Evolutionary conservation across 2,329 filamentous ascomycete genomes (phyloP), one percentile per base, ranked within the genome.

Genomic region (Coleophoma crateriformis): DNA sequence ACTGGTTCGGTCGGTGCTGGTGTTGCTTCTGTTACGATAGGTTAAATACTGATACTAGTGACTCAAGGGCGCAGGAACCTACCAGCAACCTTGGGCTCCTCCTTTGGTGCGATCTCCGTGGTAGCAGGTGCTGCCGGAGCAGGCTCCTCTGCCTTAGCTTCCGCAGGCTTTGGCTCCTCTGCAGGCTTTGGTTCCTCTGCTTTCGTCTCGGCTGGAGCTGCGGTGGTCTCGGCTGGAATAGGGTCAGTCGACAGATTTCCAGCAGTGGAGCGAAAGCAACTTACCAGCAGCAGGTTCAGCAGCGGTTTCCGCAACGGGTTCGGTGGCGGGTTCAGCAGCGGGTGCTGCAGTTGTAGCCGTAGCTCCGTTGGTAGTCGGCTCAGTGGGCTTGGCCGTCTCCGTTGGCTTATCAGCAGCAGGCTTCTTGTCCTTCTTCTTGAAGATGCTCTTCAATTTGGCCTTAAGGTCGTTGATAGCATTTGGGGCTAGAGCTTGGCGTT

Each of bases 381-480:
- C 35, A 38, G 35, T 8, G 12, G 35, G 35, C 35, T 38, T 38
- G 2, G 44, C 39, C 12, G 45, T 44, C 38, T 56, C 56, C 2
- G 55, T 47, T 13, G 58, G 52, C 46, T 58, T 58, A 27, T 54
- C 54, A 40, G 59, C 58, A 11, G 50, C 44, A 56, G 63, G 57
- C 53, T 62, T 60, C 34, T 41, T 50, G 44, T 56, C 58, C 52
- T 64, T 63, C 50, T 54, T 50, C 51, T 56, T 62, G 46, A 64
- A 52, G 22, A 64, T 32, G 43, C 51, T 39, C 63, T 65, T 65
- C 52, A 63, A 38, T 52, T 59, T 64, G 42, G 57, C 54, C 60
- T 63, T 65, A 48, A 65, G 44, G 41, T 56, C 50, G 14, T 50
- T 45, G 33, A 65, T 33, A 22, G 60, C 57, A 41, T 63, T 64